Evolutionary conservation across 495 filamentous ascomycete species (phyloP).

Genomic region (Cryomyces minteri): DNA sequence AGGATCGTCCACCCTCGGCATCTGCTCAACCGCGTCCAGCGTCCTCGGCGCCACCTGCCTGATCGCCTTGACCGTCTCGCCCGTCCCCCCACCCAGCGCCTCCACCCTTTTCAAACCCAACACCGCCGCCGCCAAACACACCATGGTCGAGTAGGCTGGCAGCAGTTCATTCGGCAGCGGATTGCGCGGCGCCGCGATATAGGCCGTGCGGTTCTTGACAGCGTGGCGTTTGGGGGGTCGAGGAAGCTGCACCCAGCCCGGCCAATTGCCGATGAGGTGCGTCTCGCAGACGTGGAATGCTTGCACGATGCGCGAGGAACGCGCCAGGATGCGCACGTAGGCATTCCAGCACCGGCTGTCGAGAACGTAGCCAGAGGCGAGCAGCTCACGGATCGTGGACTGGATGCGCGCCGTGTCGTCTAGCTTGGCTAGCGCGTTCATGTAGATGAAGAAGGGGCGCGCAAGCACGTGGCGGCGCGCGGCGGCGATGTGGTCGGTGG

Average conservation of each 20-base stretch:
- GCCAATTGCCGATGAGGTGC: constrained; percentile 56
- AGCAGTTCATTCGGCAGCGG: too few relatives aligned
- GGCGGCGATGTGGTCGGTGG: constrained; percentile 23
- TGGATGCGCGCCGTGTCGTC: constrained; percentile 28
- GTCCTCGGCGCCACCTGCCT: constrained; percentile 27
- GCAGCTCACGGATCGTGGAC: constrained; percentile 29
- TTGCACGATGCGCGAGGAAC: constrained; percentile 5
- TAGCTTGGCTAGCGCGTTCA: constrained; percentile 32
- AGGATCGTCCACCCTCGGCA: constrained; percentile 23
- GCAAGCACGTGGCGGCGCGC: constrained; percentile 40
- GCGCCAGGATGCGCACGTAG: constrained; percentile 32
- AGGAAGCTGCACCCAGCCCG: constrained; percentile 36
- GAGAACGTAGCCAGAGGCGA: constrained; percentile 43
- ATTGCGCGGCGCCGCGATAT: too few relatives aligned
- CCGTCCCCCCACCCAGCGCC: background rate
- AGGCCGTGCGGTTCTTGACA: too few relatives aligned
- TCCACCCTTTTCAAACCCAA: constrained; percentile 9
- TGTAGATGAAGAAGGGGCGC: constrained; percentile 37
- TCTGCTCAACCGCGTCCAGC: constrained; percentile 29
- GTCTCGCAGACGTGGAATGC: constrained; percentile 55
- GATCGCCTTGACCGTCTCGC: constrained; percentile 7
- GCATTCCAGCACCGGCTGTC: constrained; percentile 44
- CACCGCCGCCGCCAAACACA: constrained; percentile 15
- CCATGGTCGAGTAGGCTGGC: background rate
- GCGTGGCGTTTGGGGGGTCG: too few relatives aligned